A percentile compares a stretch with the other conserved stretches of the same genome.
Evolutionary conservation across 352 stramenopile genomes (phyloP).

Genomic region (Globisporangium apiculatum): DNA sequence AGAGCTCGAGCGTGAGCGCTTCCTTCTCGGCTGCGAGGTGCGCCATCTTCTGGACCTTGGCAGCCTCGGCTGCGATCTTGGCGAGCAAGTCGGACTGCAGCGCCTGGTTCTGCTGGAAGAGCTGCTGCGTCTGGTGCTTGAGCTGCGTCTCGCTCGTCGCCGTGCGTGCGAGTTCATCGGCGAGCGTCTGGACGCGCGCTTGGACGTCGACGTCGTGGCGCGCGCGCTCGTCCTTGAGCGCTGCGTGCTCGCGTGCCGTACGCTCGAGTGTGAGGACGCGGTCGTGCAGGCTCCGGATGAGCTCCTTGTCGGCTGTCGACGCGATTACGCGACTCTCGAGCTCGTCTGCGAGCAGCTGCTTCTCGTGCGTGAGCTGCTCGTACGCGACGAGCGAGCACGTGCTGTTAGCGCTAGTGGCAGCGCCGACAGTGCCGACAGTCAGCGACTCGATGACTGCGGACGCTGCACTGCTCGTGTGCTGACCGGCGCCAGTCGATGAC

Average conservation of each 20-base stretch:
- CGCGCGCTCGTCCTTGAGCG: constrained; percentile 47
- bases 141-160: constrained; percentile 60
- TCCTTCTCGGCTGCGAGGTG: constrained; percentile 56
- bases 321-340: constrained; percentile 12
- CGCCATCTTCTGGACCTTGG: constrained; percentile 63
- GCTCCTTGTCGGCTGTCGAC: constrained; percentile 27
- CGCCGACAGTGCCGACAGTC: background rate
- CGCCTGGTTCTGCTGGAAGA: constrained; percentile 65
- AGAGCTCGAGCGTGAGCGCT: constrained; percentile 40
- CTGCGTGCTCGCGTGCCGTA: constrained; percentile 44
- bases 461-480: background rate
- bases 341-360: constrained; percentile 19
- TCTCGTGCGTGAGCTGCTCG: constrained; percentile 34
- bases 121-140: constrained; percentile 59
- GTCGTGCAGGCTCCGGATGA: constrained; percentile 29
- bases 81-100: constrained; percentile 58
- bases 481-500: background rate
- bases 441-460: background rate
- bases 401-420: background rate
- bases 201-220: constrained; percentile 51
- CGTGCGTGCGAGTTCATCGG: constrained; percentile 42
- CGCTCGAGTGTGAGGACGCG: constrained; percentile 32
- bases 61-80: constrained; percentile 55
- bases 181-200: constrained; percentile 44
- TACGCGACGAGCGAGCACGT: constrained; percentile 18